These are phyloP conservation scores for Suillus sp. DNA, from an alignment of 768 basidiomycete genomes.

Conservation along the genomic window DNA sequence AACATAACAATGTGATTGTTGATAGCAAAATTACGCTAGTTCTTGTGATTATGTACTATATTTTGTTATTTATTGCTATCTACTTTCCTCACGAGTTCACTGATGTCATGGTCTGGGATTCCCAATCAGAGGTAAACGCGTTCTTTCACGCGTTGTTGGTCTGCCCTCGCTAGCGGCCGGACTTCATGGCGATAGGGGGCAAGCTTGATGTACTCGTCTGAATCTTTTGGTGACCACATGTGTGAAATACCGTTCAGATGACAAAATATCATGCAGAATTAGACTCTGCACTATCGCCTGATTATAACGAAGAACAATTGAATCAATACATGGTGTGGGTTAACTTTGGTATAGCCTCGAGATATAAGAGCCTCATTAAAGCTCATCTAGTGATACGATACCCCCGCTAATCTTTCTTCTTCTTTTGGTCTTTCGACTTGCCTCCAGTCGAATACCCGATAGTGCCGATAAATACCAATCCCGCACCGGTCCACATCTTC, in stretches of 20 bases:
- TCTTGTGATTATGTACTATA: too few species aligned
- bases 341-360: not conserved
- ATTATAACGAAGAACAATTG: not conserved
- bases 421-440: conserved; percentile 16
- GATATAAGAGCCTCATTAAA: not conserved
- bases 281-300: not conserved
- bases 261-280: not conserved
- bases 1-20: too few species aligned
- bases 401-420: conserved; percentile 28
- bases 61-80: too few species aligned
- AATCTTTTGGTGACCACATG: too few species aligned
- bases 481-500: conserved; percentile 72
- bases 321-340: not conserved
- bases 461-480: conserved; percentile 69
- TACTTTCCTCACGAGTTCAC: too few species aligned
- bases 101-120: too few species aligned
- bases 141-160: conserved; percentile 73
- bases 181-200: conserved; percentile 40
- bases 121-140: conserved; percentile 60
- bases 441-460: conserved; percentile 57
- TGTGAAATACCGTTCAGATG: not conserved
- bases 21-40: too few species aligned
- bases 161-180: conserved; percentile 73
- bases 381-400: not conserved
- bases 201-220: too few species aligned